Evolutionary conservation across 345 rosid genomes (phyloP).

Genomic region (Erucastrum elatum): DNA sequence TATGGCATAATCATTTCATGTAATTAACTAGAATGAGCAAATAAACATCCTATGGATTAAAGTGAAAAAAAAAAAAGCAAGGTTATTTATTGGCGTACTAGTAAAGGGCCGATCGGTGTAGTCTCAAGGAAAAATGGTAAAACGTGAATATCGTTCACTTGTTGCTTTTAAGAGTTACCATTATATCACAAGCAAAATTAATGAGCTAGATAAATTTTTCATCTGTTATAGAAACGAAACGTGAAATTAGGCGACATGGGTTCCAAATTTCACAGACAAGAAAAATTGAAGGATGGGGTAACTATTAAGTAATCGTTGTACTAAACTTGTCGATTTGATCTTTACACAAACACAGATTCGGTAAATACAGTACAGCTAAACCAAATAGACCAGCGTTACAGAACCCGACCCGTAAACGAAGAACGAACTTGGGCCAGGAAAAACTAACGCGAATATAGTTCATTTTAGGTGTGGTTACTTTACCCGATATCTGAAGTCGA

Average conservation of each 20-base stretch:
- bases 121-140: neutral
- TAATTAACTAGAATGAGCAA: neutral
- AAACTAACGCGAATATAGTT: too few relatives aligned
- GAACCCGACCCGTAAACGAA: too few relatives aligned
- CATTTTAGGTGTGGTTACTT: too few relatives aligned
- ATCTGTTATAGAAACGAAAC: neutral
- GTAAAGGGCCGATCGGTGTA: too few relatives aligned
- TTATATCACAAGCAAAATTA: constrained; percentile 10
- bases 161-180: neutral
- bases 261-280: constrained; percentile 3
- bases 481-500: too few relatives aligned
- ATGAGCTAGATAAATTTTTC: neutral
- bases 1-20: neutral
- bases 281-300: neutral
- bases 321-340: too few relatives aligned
- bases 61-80: neutral
- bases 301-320: neutral
- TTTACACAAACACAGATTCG: too few relatives aligned
- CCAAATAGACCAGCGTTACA: too few relatives aligned
- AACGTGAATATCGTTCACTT: neutral
- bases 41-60: neutral
- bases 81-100: neutral
- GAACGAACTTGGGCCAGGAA: too few relatives aligned
- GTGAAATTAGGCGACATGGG: neutral
- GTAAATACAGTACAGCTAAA: too few relatives aligned